Percentiles rank a stretch among this genome's conserved stretches.
phyloP scores from a whole-genome alignment of 2,329 filamentous ascomycete species.

The Trichoderma breve region DNA sequence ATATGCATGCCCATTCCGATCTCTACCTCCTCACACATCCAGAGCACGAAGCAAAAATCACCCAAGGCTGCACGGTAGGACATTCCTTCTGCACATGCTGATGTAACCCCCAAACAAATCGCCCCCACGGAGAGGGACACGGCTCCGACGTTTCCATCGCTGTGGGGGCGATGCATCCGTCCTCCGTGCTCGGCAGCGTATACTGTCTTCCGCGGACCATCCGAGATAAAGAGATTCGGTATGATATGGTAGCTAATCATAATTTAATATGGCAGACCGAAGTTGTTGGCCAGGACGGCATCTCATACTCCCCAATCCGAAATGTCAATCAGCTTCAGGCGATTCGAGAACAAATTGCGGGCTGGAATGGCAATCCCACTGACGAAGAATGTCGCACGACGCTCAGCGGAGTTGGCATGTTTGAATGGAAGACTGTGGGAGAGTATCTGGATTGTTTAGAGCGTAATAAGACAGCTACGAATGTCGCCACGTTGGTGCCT shows the following conservation, averaged over 20 bases:
- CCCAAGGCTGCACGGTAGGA: slow-evolving; percentile 28
- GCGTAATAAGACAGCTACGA: slow-evolving; percentile 26
- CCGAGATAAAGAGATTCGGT: not conserved
- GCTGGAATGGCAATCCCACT: slow-evolving; percentile 29
- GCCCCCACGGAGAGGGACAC: not conserved
- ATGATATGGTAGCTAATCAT: not conserved
- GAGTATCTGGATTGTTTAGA: slow-evolving; percentile 28
- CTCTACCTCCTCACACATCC: slow-evolving; percentile 27
- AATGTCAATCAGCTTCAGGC: slow-evolving; percentile 22
- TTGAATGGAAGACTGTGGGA: slow-evolving; percentile 26
- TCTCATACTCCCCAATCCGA: slow-evolving; percentile 27
- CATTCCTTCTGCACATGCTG: not conserved
- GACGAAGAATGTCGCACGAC: slow-evolving; percentile 26
- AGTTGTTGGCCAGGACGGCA: slow-evolving; percentile 28
- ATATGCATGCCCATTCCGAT: slow-evolving; percentile 30
- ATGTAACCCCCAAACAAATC: slow-evolving; percentile 6
- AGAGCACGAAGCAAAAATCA: slow-evolving; percentile 28
- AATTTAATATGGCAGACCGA: slow-evolving; percentile 22
- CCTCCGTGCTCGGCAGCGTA: not conserved
- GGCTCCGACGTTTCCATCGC: not conserved
- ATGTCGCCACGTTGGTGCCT: slow-evolving; percentile 28
- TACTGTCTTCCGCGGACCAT: not conserved
- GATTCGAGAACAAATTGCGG: slow-evolving; percentile 27
- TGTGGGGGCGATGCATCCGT: not conserved
- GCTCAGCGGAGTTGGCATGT: slow-evolving; percentile 22